Evolutionary conservation across 371 early-diverging fungal species (phyloP), one percentile per base, ranked within the genome.

Genomic region (Astathelohania contejeani): DNA sequence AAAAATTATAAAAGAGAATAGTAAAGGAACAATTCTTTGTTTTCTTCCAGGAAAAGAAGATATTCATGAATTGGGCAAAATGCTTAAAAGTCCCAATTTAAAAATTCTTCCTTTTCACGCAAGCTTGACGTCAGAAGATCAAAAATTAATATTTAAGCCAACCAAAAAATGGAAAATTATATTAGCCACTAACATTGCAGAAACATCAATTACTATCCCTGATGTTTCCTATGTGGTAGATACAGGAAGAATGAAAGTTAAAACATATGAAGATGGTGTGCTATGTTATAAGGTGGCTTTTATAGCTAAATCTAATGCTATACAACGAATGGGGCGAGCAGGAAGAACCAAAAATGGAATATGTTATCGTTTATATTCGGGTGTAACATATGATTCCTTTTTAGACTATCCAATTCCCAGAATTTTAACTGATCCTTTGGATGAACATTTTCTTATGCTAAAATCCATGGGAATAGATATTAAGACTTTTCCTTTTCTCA

Each of bases 121-220:
- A 27, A 51, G 67, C 0, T 56, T 70, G 26, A 66, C 72, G 32
- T 65, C 51, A 40, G 70, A 74, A 19, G 73, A 76, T 39, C 73
- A 72, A 28, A 47, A 60, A 32, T 25, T 28, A 25, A 51, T 67
- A 1, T 67, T 67, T 59, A 16, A 47, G 49, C 29, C 52, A 19
- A 19, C 10, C 1, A 46, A 58, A 16, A 10, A 49, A 3, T 32
- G 58, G n/a, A 67, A 67, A 49, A 60, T 71, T 27, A 69, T 76
- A 22, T 62, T 74, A 23, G 27, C 73, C 44, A 98, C 99, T 23
- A 96, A 98, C 67, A 89, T 98, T 7, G 93, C 95, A 2, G 99
- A 98, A 75, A 94, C 97, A 0, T 87, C 88, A 14, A 79, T 98
- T 18, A 98, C 99, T 1, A 93, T 98, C 43, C 90, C 90, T 14